These are phyloP conservation scores for Trichoderma lentiforme DNA, from an alignment of 2,329 filamentous ascomycete genomes.

Conservation along the genomic window DNA sequence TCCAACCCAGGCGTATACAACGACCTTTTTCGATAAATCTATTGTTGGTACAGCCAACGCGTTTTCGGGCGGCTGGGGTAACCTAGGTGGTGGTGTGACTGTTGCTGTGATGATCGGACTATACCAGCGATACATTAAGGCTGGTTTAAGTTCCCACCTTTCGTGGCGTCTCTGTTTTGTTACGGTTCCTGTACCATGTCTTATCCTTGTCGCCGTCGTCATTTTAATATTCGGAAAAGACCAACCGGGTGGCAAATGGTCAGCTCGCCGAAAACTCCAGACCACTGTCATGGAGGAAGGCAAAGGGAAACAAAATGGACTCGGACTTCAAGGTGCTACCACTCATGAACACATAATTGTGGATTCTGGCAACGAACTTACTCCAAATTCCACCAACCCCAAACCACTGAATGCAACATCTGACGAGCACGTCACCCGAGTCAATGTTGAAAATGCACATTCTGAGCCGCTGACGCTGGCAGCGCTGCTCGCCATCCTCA, in stretches of 20 bases:
- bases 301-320: conserved; percentile 46
- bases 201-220: conserved; percentile 65
- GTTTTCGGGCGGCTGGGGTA: conserved; percentile 79
- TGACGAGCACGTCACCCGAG: not conserved
- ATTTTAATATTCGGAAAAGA: conserved; percentile 74
- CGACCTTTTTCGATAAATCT: conserved; percentile 90
- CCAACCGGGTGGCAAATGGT: conserved; percentile 79
- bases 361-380: not conserved
- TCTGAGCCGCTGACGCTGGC: conserved; percentile 27
- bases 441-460: not conserved
- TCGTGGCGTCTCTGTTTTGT: conserved; percentile 67
- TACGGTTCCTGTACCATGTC: conserved; percentile 78
- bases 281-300: conserved; percentile 45
- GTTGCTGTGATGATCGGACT: conserved; percentile 94
- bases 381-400: not conserved
- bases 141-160: conserved; percentile 54
- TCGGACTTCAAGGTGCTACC: not conserved
- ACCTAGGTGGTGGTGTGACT: conserved; percentile 83
- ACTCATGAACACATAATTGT: not conserved
- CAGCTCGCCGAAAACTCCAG: conserved; percentile 59
- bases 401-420: not conserved
- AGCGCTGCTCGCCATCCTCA: conserved; percentile 44
- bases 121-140: conserved; percentile 64
- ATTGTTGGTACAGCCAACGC: conserved; percentile 87
- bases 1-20: conserved; percentile 89